Percentiles rank a stretch among this genome's conserved stretches.
phyloP scores from a whole-genome alignment of 1,284 basidiomycete genomes.

The Moesziomyces sp. region DNA sequence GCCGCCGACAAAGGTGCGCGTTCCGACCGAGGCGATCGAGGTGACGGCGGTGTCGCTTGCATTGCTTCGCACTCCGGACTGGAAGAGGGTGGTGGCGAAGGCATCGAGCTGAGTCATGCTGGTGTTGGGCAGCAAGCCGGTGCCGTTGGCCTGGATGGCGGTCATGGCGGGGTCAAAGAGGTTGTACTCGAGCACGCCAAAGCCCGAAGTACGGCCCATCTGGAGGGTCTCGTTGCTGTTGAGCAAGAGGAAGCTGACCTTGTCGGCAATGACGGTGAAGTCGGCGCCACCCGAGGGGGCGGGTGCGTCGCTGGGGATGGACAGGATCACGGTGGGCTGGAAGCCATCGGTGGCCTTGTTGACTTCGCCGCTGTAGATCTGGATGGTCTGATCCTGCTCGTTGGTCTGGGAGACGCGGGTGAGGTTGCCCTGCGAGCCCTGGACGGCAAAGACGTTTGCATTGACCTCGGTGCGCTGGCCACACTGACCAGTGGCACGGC shows the following conservation, averaged over 20 bases:
- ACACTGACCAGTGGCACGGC: constrained; percentile 83
- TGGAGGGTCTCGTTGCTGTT: constrained; percentile 54
- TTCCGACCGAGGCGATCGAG: constrained; percentile 71
- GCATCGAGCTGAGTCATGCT: constrained; percentile 79
- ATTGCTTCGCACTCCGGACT: constrained; percentile 61
- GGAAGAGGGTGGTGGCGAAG: constrained; percentile 74
- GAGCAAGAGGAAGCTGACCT: constrained; percentile 63
- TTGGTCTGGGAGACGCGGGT: constrained; percentile 79
- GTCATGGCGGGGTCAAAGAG: constrained; percentile 44
- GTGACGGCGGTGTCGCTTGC: constrained; percentile 67
- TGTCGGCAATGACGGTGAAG: constrained; percentile 78
- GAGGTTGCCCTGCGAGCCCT: constrained; percentile 68
- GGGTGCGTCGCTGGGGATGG: constrained; percentile 66
- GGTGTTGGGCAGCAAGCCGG: constrained; percentile 50
- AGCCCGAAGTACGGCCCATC: constrained; percentile 39
- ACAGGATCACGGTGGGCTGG: constrained; percentile 51
- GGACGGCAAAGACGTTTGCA: constrained; percentile 79
- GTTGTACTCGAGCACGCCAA: constrained; percentile 60
- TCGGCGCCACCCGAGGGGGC: constrained; percentile 76
- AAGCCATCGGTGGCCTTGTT: constrained; percentile 69
- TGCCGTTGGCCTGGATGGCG: constrained; percentile 39
- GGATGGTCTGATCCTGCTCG: constrained; percentile 73
- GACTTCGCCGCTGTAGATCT: constrained; percentile 84
- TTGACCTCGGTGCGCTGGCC: constrained; percentile 81
- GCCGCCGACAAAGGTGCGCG: constrained; percentile 80